These are phyloP conservation scores for Epichloe coenophiala DNA, from an alignment of 2,329 filamentous ascomycete species.

Conservation along the genomic window DNA sequence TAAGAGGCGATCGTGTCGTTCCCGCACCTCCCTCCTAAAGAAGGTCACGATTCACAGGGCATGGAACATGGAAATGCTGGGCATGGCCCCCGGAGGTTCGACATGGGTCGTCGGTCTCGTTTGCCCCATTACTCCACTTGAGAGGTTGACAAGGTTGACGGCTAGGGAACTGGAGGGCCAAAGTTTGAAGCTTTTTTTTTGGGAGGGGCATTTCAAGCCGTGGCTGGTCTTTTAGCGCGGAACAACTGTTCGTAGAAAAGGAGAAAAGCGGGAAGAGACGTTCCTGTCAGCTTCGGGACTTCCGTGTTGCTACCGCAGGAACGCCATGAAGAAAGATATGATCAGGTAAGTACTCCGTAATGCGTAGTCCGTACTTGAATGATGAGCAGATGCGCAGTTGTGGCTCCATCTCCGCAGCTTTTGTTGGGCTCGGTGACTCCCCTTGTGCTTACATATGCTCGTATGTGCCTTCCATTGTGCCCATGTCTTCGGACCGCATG, in stretches of 20 bases:
- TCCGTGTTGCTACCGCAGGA: background rate
- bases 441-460: too few relatives aligned
- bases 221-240: too few relatives aligned
- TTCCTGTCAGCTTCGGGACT: background rate
- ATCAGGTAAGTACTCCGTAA: too few relatives aligned
- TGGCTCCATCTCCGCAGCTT: too few relatives aligned
- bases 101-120: too few relatives aligned
- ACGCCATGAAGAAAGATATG: background rate
- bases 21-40: conserved; percentile 18
- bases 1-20: conserved; percentile 15
- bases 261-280: background rate
- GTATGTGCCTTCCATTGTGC: too few relatives aligned
- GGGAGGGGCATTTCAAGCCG: background rate
- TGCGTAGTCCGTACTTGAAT: too few relatives aligned
- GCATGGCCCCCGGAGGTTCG: background rate
- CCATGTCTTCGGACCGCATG: too few relatives aligned
- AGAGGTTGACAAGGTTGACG: background rate
- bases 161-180: background rate
- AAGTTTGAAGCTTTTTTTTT: background rate
- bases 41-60: background rate
- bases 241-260: background rate
- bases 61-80: background rate
- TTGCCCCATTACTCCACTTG: too few relatives aligned
- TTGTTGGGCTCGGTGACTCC: too few relatives aligned
- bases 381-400: too few relatives aligned